phyloP scores from a whole-genome alignment of 805 yeast species.

The Saturnispora serradocipensis region DNA sequence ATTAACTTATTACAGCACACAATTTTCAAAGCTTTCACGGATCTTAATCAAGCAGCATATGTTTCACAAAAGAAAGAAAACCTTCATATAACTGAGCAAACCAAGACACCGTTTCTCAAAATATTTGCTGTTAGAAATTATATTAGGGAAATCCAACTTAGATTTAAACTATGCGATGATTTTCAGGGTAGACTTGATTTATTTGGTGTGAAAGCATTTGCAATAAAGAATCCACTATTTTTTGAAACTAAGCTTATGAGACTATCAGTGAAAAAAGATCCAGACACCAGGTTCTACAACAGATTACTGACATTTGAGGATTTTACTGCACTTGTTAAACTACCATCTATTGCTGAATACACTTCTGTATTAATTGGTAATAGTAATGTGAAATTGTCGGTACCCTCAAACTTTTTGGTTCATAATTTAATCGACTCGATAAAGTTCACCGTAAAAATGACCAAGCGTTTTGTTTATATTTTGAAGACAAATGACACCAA shows the following conservation, averaged over 20 bases:
- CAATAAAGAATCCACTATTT: constrained; percentile 6
- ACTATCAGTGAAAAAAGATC: constrained; percentile 9
- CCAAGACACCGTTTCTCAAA: not conserved
- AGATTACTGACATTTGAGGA: constrained; percentile 10
- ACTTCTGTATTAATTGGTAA: constrained; percentile 18
- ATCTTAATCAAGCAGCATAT: not conserved
- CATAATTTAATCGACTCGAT: constrained; percentile 76
- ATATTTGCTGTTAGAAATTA: constrained; percentile 8
- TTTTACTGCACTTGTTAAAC: constrained; percentile 8
- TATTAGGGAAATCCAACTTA: constrained; percentile 15
- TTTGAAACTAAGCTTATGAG: constrained; percentile 8
- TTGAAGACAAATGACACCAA: constrained; percentile 32
- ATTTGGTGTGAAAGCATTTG: constrained; percentile 19
- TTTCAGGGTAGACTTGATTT: constrained; percentile 41
- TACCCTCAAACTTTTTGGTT: constrained; percentile 69
- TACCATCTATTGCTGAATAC: constrained; percentile 1
- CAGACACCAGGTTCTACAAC: not conserved
- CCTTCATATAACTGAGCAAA: not conserved
- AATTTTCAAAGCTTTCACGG: constrained; percentile 6
- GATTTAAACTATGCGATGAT: constrained; percentile 36
- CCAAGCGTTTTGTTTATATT: constrained; percentile 49
- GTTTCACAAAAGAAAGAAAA: not conserved
- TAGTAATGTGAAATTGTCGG: constrained; percentile 37
- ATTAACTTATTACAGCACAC: constrained; percentile 37
- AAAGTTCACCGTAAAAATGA: constrained; percentile 55